Evolutionary conservation across 805 yeast species (phyloP), one percentile per base, ranked within the genome.

Genomic region (Zygosaccharomyces kombuchaensis): DNA sequence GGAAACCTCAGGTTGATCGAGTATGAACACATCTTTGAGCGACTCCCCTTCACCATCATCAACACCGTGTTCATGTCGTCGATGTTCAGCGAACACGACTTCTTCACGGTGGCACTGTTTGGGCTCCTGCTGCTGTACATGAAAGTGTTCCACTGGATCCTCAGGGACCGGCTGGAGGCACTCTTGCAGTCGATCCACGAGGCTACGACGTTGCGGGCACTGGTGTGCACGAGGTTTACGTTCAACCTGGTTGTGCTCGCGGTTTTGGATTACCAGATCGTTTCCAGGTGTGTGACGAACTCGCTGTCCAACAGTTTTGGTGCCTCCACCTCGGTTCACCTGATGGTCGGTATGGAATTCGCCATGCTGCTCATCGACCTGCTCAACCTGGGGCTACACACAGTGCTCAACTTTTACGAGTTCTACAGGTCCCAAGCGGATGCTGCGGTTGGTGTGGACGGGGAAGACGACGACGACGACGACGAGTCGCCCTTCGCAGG

Each of bases 1-100:
- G 96, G 96, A 0, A 81, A 80, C 46, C 67, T 91, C 43, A 71
- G 96, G 46, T 66, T 80, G 12, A 73, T 85, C 27, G 99, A 91
- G 61, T 65, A 75, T 43, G 95, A 90, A 54, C 90, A 84, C 58
- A 73, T 79, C 42, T 77, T 74, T 61, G 95, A 77, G 60, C 74
- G 80, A 60, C 72, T 78, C 42, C 85, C 82, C 73, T 80, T 69
- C 45, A 75, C 86, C 2, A 68, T 84, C 16, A 78, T 86, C 34
- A 81, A 80, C 54, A 74, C 84, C 45, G 60, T 87, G 41, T 65
- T 84, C 58, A 74, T 81, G 10, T 63, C 78, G 13, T 74, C 81
- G 1, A 72, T 77, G 63, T 78, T 79, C 59, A 66, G 73, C 27
- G 75, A 71, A 43, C 77, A 73, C 36, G 70, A 70, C 40, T 54